These are phyloP conservation scores for Phytophthora chlamydospora DNA, from an alignment of 352 stramenopile species.

Conservation along the genomic window DNA sequence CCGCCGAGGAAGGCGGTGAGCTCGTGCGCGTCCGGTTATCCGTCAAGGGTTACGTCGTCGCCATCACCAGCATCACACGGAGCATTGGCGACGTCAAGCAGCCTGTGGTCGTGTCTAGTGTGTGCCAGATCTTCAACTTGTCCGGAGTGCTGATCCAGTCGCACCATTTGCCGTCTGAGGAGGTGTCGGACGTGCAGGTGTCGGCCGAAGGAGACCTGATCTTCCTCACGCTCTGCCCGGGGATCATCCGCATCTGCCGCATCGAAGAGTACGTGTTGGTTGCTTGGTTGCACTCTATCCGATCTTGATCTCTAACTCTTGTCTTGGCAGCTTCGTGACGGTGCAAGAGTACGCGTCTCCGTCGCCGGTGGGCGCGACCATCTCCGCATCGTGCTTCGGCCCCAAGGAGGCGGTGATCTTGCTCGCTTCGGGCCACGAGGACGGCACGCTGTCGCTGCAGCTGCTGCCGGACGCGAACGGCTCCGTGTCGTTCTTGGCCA, in stretches of 20 bases:
- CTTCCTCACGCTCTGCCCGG: conserved; percentile 60
- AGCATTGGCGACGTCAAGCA: not conserved
- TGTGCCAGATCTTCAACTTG: conserved; percentile 75
- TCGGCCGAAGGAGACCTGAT: conserved; percentile 76
- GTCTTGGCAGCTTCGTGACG: conserved; percentile 54
- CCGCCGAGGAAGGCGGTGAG: conserved; percentile 26
- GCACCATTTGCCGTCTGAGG: conserved; percentile 53
- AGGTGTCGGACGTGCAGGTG: conserved; percentile 55
- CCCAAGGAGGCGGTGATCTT: conserved; percentile 83
- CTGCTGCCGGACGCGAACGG: conserved; percentile 83
- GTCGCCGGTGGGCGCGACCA: conserved; percentile 39
- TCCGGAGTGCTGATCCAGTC: conserved; percentile 59
- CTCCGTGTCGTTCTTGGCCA: conserved; percentile 76
- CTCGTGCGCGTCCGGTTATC: conserved; percentile 60
- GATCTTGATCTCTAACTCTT: not conserved
- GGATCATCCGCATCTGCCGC: conserved; percentile 68
- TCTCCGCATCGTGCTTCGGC: conserved; percentile 70
- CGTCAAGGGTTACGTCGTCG: conserved; percentile 68
- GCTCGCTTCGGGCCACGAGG: conserved; percentile 64
- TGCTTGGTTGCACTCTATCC: not conserved
- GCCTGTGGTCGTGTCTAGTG: conserved; percentile 32
- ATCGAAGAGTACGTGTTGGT: conserved; percentile 75
- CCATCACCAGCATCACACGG: conserved; percentile 36
- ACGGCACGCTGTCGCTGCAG: conserved; percentile 80
- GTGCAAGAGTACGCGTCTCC: conserved; percentile 76